Base-by-base conservation (phyloP, 2,329 filamentous ascomycete genomes). In the Aspergillus awamori region DNA sequence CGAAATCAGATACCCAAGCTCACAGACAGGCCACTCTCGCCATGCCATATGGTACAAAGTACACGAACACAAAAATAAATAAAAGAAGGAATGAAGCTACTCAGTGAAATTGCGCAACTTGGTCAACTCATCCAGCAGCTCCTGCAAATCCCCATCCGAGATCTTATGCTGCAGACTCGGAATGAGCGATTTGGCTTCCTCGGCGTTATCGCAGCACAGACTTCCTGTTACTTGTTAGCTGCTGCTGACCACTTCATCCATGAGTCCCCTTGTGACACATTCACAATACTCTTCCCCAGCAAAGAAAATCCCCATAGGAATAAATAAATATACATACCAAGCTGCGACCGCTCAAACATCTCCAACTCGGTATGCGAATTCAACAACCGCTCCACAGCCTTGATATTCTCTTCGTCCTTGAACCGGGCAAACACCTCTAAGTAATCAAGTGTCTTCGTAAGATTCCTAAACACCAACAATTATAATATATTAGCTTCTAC, bases 131-230 rank as follows among this genome's bases (percentile, higher is more conserved):
- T 97, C 89, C 60, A 99, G 84, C 60, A 98, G 82, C 65, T 93
- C 89, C 77, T 96, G 89, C 65, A 99, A 80, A 68, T 96, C 92
- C 38, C 92, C 90, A 74, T 98, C 94, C 63, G 85, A 86, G 72
- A 98, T 96, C 81, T 99, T 99, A 77, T 93, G 89, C 69, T 88
- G 85, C 54, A 99, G 77, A 68, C 86, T 97, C 1, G 95, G 96
- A 65, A 99, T 96, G 61, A 99, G 84, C 8, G 92, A 97, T 81
- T 97, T 97, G 63, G 95, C 95, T 80, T 99, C 96, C 74, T 99
- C 95, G 61, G 92, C 90, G 48, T 88, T 90, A 71, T 96, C 93
- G 75, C 93, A 97, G 78, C 93, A 97, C 41, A 99, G 83, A 33
- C 92, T 96, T 36, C 93, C 93, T 96, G 72, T 68, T 57, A 45